A percentile compares a stretch with the other conserved stretches of the same genome.
Conservation (phyloP, 1,284 basidiomycete genomes). For the Puccinia triticina region DNA sequence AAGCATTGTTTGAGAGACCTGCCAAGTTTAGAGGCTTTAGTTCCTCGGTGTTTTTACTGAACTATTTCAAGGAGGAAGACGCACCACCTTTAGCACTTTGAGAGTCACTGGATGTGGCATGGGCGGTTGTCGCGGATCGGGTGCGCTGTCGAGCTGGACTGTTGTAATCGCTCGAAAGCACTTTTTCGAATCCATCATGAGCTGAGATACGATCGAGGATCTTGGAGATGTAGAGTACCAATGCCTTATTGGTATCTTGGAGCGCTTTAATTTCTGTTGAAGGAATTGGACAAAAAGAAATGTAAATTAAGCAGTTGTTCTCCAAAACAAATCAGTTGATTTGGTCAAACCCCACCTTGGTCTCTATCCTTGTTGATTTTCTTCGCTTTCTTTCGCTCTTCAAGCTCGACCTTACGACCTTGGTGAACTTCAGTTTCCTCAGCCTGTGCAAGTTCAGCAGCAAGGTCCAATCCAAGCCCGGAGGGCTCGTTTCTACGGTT, state of each 20-base stretch:
- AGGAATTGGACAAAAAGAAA: slow-evolving; percentile 60
- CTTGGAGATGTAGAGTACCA: slow-evolving; percentile 90
- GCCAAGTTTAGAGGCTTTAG: slow-evolving; percentile 12
- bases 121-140: slow-evolving; percentile 68
- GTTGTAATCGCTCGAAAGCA: slow-evolving; percentile 80
- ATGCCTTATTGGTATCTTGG: slow-evolving; percentile 90
- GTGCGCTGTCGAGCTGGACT: slow-evolving; percentile 56
- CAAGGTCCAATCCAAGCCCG: slow-evolving; percentile 82
- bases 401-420: slow-evolving; percentile 55
- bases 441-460: slow-evolving; percentile 83
- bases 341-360: slow-evolving; percentile 53
- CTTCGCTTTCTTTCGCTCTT: slow-evolving; percentile 52
- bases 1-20: slow-evolving; percentile 1
- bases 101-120: slow-evolving; percentile 71
- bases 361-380: slow-evolving; percentile 57
- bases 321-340: background rate
- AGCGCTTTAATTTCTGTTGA: slow-evolving; percentile 81
- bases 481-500: slow-evolving; percentile 77
- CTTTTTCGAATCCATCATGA: slow-evolving; percentile 89
- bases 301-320: no score
- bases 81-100: slow-evolving; percentile 8
- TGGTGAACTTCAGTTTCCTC: slow-evolving; percentile 76
- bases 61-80: no score
- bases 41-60: background rate
- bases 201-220: slow-evolving; percentile 93